These are phyloP conservation scores for Heteromeles arbutifolia DNA, from an alignment of 306 rosid species.

Conservation along the genomic window DNA sequence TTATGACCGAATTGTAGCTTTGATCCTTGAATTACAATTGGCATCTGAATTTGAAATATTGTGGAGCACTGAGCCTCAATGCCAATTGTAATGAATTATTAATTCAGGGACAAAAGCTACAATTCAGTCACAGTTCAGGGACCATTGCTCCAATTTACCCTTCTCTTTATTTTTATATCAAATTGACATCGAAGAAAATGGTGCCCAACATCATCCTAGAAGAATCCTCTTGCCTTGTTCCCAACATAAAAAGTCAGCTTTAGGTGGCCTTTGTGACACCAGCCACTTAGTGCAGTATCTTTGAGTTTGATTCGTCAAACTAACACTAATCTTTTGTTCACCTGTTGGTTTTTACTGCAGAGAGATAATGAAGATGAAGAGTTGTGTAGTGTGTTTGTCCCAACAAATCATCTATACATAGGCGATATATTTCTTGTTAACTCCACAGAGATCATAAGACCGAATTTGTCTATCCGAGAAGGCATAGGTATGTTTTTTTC, in stretches of 20 bases:
- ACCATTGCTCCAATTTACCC: no score
- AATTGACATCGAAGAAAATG: neutral
- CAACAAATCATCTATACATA: slow-evolving; percentile 79
- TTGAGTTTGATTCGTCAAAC: slow-evolving; percentile 6
- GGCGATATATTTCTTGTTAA: slow-evolving; percentile 75
- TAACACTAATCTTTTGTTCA: slow-evolving; percentile 1
- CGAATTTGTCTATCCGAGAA: slow-evolving; percentile 84
- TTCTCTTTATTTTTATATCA: neutral
- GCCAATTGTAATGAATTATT: no score
- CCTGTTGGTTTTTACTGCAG: slow-evolving; percentile 28
- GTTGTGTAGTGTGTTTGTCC: slow-evolving; percentile 86
- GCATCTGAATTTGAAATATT: no score
- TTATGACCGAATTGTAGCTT: no score
- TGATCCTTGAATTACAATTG: no score
- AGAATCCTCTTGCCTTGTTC: neutral
- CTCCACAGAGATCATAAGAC: slow-evolving; percentile 76
- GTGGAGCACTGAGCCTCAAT: no score
- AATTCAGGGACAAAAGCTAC: no score
- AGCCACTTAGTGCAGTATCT: neutral
- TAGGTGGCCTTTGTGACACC: neutral
- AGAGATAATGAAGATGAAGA: slow-evolving; percentile 79
- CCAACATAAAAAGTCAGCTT: neutral
- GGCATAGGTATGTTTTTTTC: slow-evolving; percentile 62
- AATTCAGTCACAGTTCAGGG: no score
- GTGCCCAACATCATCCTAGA: neutral